These are phyloP conservation scores for Exutisphaerella laricina DNA, from an alignment of 2,329 filamentous ascomycete species.

Conservation along the genomic window DNA sequence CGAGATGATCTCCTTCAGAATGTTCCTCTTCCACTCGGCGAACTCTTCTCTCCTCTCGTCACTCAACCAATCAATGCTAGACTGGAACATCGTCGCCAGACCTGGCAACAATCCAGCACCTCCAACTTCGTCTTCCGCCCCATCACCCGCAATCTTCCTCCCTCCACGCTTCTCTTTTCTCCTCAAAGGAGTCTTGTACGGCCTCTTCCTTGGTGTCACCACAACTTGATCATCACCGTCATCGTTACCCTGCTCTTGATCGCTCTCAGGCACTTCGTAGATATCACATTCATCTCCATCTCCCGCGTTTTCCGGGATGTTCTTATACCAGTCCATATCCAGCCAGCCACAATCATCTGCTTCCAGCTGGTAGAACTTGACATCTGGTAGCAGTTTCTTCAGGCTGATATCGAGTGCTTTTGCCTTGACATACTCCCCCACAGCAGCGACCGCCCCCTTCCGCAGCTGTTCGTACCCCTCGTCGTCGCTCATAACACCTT, in stretches of 20 bases:
- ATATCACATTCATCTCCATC: conserved; percentile 41
- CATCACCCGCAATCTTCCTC: conserved; percentile 12
- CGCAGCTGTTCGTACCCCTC: conserved; percentile 6
- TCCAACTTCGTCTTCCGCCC: conserved; percentile 20
- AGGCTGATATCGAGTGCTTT: conserved; percentile 6
- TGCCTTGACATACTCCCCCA: conserved; percentile 6
- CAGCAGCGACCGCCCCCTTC: conserved; percentile 8
- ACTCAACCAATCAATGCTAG: conserved; percentile 65
- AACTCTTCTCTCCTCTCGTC: conserved; percentile 58
- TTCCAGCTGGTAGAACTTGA: conserved; percentile 21
- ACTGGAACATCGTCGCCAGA: conserved; percentile 66
- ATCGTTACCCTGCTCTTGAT: conserved; percentile 7
- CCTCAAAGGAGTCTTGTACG: conserved; percentile 32
- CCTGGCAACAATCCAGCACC: conserved; percentile 39
- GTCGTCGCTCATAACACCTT: conserved; percentile 8
- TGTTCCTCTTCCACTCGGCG: conserved; percentile 56
- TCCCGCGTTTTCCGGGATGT: conserved; percentile 38
- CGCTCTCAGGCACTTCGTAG: conserved; percentile 11
- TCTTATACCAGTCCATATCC: conserved; percentile 25
- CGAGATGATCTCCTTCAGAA: conserved; percentile 51
- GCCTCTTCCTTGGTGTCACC: conserved; percentile 14
- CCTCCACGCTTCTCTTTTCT: conserved; percentile 32
- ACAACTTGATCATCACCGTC: conserved; percentile 8
- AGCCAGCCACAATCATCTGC: conserved; percentile 22
- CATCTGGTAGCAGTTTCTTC: conserved; percentile 9